Base-by-base conservation (phyloP, 2,329 filamentous ascomycete genomes). In the Penicillium sp. region DNA sequence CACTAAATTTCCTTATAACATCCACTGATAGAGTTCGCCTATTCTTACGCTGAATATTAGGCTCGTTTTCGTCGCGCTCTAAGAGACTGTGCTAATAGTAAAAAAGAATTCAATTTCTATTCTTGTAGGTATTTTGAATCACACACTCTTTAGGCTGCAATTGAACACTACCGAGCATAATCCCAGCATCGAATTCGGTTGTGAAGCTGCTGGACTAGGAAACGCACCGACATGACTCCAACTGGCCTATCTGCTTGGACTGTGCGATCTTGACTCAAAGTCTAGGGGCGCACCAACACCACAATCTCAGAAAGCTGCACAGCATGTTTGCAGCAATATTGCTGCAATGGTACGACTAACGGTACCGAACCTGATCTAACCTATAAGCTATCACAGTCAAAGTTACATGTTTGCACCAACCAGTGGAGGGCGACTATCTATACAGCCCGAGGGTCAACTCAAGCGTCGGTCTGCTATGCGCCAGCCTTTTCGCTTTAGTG, bases 221-320 rank as follows among this genome's bases (percentile, higher is more conserved):
- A 96, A 96, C 77, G 85, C 83, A 52, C 91, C 90, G 0, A 73
- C 88, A 6, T n/a, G 87, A 93, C 73, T 66, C 77, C 6, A 74
- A 87, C 60, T 96, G 93, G 93, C 82, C 87, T 0, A 82, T 85
- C 5, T 96, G 93, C 68, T 87, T 94, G 6, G 91, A 87, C 25
- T 96, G 92, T 76, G 92, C 92, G 7, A 86, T 93, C 48, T 81
- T 96, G n/a, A 84, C 83, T 55, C 84, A 92, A 61, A 90, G 87
- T 73, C 84, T 93, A 1, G 65, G 80, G 84, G 58, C 83, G 90
- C 58, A 92, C 89, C 1, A 80, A 82, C 26, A 87, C 87, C 0
- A 60, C 78, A 0, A 82, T 91, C 1, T 92, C 92, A 0, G 79
- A 82, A 0, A 85, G 83, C 5, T 97, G 93, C 79, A 79, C 76